Percentiles rank a stretch among this genome's conserved stretches.
phyloP scores from a whole-genome alignment of 2,329 filamentous ascomycete genomes.

The Xylariales sp. region DNA sequence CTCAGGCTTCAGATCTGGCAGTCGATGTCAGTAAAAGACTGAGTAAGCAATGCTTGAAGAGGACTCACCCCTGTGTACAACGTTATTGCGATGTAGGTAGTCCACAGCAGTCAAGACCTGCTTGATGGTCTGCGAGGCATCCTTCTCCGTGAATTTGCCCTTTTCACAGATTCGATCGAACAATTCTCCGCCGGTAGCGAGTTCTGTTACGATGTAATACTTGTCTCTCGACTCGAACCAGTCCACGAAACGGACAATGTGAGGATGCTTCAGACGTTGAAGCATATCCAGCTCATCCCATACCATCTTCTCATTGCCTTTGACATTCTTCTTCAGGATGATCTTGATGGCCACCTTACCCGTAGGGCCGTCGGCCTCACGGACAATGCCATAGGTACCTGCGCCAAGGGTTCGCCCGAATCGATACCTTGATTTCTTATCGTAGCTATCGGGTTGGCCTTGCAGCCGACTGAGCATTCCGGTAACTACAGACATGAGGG shows the following conservation, averaged over 20 bases:
- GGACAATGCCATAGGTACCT: conserved; percentile 96
- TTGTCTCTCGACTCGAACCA: conserved; percentile 99
- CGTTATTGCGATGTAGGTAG: conserved; percentile 90
- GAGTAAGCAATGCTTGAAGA: background rate
- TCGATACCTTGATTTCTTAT: conserved; percentile 92
- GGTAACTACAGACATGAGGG: conserved; percentile 52
- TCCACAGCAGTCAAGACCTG: conserved; percentile 90
- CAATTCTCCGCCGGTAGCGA: conserved; percentile 91
- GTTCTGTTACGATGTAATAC: conserved; percentile 97
- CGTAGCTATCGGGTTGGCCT: conserved; percentile 95
- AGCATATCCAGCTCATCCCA: conserved; percentile 95
- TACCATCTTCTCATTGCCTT: conserved; percentile 97
- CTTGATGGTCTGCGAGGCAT: conserved; percentile 90
- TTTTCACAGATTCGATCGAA: conserved; percentile 98
- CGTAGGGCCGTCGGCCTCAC: conserved; percentile 80
- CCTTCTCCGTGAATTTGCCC: conserved; percentile 97
- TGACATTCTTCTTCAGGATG: conserved; percentile 98
- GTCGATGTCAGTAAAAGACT: conserved; percentile 11
- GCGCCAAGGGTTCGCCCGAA: conserved; percentile 93
- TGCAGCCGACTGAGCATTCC: conserved; percentile 94
- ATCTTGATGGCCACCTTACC: conserved; percentile 97
- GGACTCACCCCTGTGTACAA: conserved; percentile 80
- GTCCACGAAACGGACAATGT: conserved; percentile 96
- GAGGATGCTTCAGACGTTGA: conserved; percentile 82
- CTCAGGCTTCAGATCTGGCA: conserved; percentile 88